Base-by-base conservation (phyloP, 2,329 filamentous ascomycete genomes). In the Ploettnerulaceae sp. region DNA sequence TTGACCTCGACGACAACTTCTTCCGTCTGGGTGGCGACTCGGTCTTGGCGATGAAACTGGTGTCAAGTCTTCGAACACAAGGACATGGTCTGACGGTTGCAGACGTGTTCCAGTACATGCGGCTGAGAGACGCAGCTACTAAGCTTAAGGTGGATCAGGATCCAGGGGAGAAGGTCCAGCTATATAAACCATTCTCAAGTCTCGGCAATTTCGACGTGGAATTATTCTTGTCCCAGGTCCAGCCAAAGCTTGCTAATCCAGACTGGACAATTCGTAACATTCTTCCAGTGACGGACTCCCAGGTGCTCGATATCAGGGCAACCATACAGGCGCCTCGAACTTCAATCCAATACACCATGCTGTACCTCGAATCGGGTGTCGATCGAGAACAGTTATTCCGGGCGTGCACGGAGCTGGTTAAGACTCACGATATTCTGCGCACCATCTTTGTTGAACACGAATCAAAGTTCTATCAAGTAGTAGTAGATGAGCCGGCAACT, bases 31-130 rank as follows among this genome's bases (percentile, higher is more conserved):
- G 66, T 9, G 67, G 67, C 12, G 65, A 67, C 43, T 68, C 66
- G 0, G 52, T 68, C 1, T 36, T 55, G 14, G 65, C 66, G 1
- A 71, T 70, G 62, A 73, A 70, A 36, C 51, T 77, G 6, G 73
- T 76, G 0, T 69, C 73, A 22, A 64, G 39, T 20, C 43, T 55
- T 35, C 53, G 58, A 15, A 32, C 31, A 21, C 31, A 53, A 41
- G 50, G 55, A 4, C 49, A 69, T 40, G 59, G 60, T 20, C 57
- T 72, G 39, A 69, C 67, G 5, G 67, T 71, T 14, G 66, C 67
- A 4, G 67, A 70, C 53, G 65, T 70, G 29, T 71, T 71, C 60
- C 61, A 63, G 32, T 65, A 69, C 28, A 56, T 50, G 43, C 52
- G 51, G 4, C 52, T 57, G 22, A 35, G 43, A 15, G 54, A 57